A percentile compares a stretch with the other conserved stretches of the same genome.
Evolutionary conservation across 495 filamentous ascomycete species (phyloP).

Genomic region (Aspergillus conjunctus): DNA sequence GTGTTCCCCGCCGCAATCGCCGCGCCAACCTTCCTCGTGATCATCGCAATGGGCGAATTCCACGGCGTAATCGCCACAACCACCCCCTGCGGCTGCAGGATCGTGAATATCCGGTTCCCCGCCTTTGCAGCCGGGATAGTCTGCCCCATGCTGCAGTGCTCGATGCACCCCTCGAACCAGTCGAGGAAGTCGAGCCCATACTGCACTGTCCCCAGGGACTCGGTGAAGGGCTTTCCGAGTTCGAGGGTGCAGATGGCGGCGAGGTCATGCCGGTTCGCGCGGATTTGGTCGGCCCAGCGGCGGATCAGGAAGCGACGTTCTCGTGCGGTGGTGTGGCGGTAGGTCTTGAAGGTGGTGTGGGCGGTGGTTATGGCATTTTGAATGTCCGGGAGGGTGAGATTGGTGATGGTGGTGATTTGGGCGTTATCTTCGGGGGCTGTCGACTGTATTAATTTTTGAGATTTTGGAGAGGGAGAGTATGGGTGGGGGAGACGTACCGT

Average conservation of each 20-base stretch:
- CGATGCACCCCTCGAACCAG: slow-evolving; percentile 20
- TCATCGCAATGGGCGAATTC: slow-evolving; percentile 31
- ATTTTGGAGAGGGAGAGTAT: background rate
- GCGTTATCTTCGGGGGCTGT: slow-evolving; percentile 21
- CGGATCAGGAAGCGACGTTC: slow-evolving; percentile 10
- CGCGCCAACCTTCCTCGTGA: slow-evolving; percentile 29
- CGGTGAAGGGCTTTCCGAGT: slow-evolving; percentile 15
- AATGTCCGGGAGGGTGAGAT: slow-evolving; percentile 13
- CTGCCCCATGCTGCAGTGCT: slow-evolving; percentile 18
- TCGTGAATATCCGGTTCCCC: slow-evolving; percentile 21
- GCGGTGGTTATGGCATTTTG: slow-evolving; percentile 32
- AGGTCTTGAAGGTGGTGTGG: slow-evolving; percentile 17
- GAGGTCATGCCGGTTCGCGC: slow-evolving; percentile 10
- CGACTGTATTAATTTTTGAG: background rate
- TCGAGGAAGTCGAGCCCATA: slow-evolving; percentile 21
- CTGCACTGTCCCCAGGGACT: slow-evolving; percentile 10
- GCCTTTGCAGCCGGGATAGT: slow-evolving; percentile 23
- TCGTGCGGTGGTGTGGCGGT: slow-evolving; percentile 8
- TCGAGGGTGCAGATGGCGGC: slow-evolving; percentile 19
- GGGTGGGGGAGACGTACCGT: background rate
- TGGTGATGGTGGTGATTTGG: slow-evolving; percentile 6
- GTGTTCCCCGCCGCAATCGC: slow-evolving; percentile 28
- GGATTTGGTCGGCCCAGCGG: slow-evolving; percentile 7
- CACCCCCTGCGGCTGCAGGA: slow-evolving; percentile 22
- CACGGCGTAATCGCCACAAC: slow-evolving; percentile 28